Evolutionary conservation across 352 stramenopile genomes (phyloP), one percentile per base, ranked within the genome.

Genomic region (Pythium vanterpoolii): DNA sequence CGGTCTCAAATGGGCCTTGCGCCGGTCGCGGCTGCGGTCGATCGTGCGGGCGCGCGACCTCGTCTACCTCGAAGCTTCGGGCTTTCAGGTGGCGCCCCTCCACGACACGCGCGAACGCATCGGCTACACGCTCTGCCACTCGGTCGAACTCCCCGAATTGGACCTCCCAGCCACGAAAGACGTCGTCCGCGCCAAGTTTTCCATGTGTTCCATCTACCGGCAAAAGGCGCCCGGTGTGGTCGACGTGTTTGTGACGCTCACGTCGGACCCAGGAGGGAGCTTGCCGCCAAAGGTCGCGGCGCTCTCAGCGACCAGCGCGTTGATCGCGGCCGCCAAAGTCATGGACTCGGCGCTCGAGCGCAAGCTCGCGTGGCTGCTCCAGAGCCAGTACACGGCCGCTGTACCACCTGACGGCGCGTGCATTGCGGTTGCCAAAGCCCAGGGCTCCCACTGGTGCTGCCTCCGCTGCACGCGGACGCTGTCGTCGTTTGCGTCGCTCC

Each of bases 171-270:
- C 54, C 1, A 50, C 68, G 3, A 8, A 56, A 28, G 47, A 49
- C 28, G 71, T 82, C 31, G 57, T 83, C 34, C 72, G 77, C 9
- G 77, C 67, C 9, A 74, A 75, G 18, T 69, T 79, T 43, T 79
- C 69, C 3, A 66, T 74, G 31, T 83, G 74, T 28, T 66, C 67
- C 1, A 34, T 86, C 34, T 86, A 76, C 53, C 68, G 65, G 1
- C 72, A 86, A 38, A 68, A 70, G 26, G 56, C 62, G 4, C 39
- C 66, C 0, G 56, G 54, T 1, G 70, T 58, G 0, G 70, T 86
- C 13, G 76, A 86, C 24, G 70, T 76, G 47, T 86, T 79, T 43
- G 68, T 77, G 40, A 71, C 72, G 7, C 60, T 68, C 14, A 72
- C 71, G 26, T 79, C 81, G 23, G 73, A 86, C 64, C 30, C 69